Percentiles rank a stretch among this genome's conserved stretches.
Evolutionary conservation across 345 rosid genomes (phyloP).

Genomic region (Garcia nutans): DNA sequence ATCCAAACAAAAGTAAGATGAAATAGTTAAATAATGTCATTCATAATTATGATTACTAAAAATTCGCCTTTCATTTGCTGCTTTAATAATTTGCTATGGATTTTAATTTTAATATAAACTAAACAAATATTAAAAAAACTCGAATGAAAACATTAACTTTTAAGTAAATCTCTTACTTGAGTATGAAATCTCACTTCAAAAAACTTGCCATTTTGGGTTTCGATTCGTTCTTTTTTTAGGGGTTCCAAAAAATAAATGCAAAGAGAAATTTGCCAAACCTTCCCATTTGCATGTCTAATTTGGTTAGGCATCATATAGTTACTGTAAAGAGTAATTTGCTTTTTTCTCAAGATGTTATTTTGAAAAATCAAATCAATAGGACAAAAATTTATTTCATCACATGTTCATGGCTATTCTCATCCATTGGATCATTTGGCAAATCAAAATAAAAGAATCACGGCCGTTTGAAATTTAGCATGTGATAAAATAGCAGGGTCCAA

Average conservation of each 20-base stretch:
- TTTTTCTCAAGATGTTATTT: neutral
- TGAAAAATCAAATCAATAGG: neutral
- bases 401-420: neutral
- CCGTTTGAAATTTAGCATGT: neutral
- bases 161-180: no score
- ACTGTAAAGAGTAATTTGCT: neutral
- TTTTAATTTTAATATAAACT: no score
- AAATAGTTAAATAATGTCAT: no score
- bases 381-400: neutral
- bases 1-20: no score
- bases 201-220: neutral
- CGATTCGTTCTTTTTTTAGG: no score
- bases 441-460: neutral
- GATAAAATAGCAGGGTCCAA: neutral
- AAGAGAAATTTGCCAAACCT: neutral
- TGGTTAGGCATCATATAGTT: conserved; percentile 9
- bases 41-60: no score
- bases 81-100: no score
- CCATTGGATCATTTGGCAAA: neutral
- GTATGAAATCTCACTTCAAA: no score
- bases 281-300: conserved; percentile 2
- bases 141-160: no score
- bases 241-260: neutral
- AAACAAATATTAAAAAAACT: no score
- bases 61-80: no score